Base-by-base conservation (phyloP, 768 basidiomycete genomes). In the Auricularia auricula-judae region DNA sequence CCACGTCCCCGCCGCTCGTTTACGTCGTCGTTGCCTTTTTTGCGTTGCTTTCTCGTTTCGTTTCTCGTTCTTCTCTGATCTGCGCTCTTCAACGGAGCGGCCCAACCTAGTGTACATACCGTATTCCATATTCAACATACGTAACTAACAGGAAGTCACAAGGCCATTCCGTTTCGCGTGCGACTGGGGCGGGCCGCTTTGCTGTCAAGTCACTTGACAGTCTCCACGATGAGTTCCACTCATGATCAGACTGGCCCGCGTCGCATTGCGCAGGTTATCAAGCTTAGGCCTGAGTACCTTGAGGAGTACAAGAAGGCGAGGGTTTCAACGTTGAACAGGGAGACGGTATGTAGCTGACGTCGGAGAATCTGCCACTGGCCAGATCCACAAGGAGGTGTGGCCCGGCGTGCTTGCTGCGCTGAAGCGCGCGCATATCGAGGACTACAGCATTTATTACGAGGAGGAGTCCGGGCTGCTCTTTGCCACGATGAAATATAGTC, bases 201-300 rank as follows among this genome's bases (percentile, higher is more conserved):
- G 47, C 16, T 51, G 18, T 18, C 18, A 51, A 29, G 29, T 29
- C 29, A 29, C 29, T 29, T 29, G 29, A 29, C 29, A 29, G 29
- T 29, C 29, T 29, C 29, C 29, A 29, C 29, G 29, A 29, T 29
- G 29, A 29, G 29, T 29, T 18, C 47, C 47, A 11, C 47, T 18
- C 10, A 51, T 5, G 5, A 18, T 51, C 10, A 51, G 21, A 74
- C 72, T 74, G 44, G 39, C 70, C 53, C 66, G 71, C 4, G 66
- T 72, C 82, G 88, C 62, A 75, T 89, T 63, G 89, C 86, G 71
- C 88, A 90, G 71, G 79, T 91, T 54, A 86, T 89, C 72, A 85
- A 85, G 75, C 84, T 89, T 63, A 70, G 71, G 62, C 71, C 73
- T 2, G 72, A 75, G 51, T 65, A 65, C 16, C 54, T 75, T 54